Evolutionary conservation across 257 asterid genomes (phyloP).

Genomic region (Apocynum venetum): DNA sequence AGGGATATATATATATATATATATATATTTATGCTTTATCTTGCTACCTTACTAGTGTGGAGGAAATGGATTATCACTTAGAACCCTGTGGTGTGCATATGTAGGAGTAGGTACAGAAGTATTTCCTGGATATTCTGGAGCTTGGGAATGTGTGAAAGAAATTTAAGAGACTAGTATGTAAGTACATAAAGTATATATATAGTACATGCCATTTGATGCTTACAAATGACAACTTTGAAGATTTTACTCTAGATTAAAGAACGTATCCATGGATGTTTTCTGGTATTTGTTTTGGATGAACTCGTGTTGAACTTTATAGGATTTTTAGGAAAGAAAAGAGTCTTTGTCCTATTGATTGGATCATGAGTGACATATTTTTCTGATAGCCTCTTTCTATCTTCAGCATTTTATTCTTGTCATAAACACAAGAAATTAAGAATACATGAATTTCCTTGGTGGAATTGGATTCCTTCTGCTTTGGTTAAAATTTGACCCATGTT

Average conservation of each 20-base stretch:
- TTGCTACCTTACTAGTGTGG: background rate
- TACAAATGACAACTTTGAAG: background rate
- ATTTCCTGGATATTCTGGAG: background rate
- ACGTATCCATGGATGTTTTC: background rate
- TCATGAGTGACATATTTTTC: background rate
- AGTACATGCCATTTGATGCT: background rate
- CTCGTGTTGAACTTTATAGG: background rate
- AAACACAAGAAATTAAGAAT: background rate
- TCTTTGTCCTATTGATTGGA: background rate
- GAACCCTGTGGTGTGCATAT: background rate
- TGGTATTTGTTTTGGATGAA: background rate
- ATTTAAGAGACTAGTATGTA: background rate
- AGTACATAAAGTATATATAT: background rate
- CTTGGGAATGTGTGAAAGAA: background rate
- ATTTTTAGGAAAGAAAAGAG: background rate
- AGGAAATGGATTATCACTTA: background rate
- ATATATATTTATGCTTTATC: background rate
- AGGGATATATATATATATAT: background rate
- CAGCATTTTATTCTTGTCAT: background rate
- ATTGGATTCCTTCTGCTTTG: background rate
- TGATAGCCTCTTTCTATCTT: background rate
- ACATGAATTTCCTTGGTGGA: background rate
- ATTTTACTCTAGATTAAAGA: background rate
- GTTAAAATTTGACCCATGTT: background rate
- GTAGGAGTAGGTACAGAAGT: background rate